phyloP scores from a whole-genome alignment of 352 stramenopile genomes.

The Phytophthora quininea region DNA sequence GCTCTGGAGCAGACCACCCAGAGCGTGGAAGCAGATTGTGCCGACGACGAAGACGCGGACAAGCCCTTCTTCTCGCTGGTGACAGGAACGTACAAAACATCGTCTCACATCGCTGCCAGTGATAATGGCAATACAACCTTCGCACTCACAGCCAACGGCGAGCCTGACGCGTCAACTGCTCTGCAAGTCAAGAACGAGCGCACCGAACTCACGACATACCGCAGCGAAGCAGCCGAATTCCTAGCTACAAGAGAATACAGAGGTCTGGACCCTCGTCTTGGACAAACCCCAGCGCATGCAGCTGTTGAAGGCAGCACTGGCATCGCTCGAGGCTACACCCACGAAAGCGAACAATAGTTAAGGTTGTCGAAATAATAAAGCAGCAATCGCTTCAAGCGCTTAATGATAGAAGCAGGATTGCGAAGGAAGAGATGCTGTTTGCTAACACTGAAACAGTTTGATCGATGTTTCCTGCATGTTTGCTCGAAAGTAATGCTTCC shows the following conservation, averaged over 20 bases:
- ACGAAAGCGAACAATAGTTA: slow-evolving; percentile 48
- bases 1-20: slow-evolving; percentile 46
- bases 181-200: slow-evolving; percentile 63
- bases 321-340: slow-evolving; percentile 79
- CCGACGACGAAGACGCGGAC: slow-evolving; percentile 49
- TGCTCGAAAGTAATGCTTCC: no score
- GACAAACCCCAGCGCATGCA: slow-evolving; percentile 78
- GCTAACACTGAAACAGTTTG: no score
- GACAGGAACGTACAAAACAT: slow-evolving; percentile 73
- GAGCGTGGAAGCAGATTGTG: slow-evolving; percentile 35
- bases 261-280: slow-evolving; percentile 82
- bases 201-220: slow-evolving; percentile 64
- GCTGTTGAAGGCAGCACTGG: slow-evolving; percentile 74
- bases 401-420: not conserved
- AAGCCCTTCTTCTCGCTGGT: slow-evolving; percentile 86
- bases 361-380: slow-evolving; percentile 3
- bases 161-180: slow-evolving; percentile 43
- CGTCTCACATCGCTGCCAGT: slow-evolving; percentile 23
- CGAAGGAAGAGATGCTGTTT: no score
- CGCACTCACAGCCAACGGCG: slow-evolving; percentile 32
- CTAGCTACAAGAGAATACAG: slow-evolving; percentile 73
- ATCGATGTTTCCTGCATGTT: no score
- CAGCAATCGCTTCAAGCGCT: no score
- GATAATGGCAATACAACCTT: slow-evolving; percentile 20
- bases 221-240: slow-evolving; percentile 79